Evolutionary conservation across 75 land plant species (phyloP), one percentile per base, ranked within the genome.

Genomic region (Chamaecyparis obtusa): DNA sequence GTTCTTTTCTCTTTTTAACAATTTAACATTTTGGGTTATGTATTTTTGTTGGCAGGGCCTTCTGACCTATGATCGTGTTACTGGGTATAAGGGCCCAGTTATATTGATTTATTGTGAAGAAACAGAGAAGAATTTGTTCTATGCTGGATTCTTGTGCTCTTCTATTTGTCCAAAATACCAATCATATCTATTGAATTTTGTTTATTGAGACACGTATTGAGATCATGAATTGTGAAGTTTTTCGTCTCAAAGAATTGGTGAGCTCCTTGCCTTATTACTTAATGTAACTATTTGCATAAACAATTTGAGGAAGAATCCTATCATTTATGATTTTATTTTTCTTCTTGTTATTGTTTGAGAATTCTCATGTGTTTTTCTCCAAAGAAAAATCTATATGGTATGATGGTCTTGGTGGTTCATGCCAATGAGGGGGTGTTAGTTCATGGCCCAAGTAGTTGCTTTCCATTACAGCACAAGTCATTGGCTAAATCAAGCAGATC

Each of bases 151-250:
- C 11, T 32, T 3, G 33, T 10, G 14, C 36, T 72, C 76, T 33
- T 72, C 36, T 72, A 30, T 33, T 72, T 72, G 76, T 8, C 1
- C 36, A 33, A 72, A 71, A 32, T 72, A 72, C 71, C 24, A 67
- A 0, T 16, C 81, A 78, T 14, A 21, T 81, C 48, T 30, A 44
- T 81, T 81, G n/a, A 19, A 80, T 64, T 24, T 64, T 27, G 11
- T 21, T 24, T 54, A 17, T 55, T 49, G 32, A 30, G 64, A 17
- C 15, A 39, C 19, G 60, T 32, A 11, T 15, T 7, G 55, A 39
- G 5, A 84, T 69, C 88, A 96, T 96, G 97, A 96, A 96, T 85
- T 96, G 95, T 88, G 97, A 96, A 89, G 94, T 90, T 67, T 96
- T 96, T 83, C 90, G 92, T 64, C 95, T 96, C 79, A 91, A 93